phyloP scores from a whole-genome alignment of 163 green algal genomes.

The Scenedesmus sp. region DNA sequence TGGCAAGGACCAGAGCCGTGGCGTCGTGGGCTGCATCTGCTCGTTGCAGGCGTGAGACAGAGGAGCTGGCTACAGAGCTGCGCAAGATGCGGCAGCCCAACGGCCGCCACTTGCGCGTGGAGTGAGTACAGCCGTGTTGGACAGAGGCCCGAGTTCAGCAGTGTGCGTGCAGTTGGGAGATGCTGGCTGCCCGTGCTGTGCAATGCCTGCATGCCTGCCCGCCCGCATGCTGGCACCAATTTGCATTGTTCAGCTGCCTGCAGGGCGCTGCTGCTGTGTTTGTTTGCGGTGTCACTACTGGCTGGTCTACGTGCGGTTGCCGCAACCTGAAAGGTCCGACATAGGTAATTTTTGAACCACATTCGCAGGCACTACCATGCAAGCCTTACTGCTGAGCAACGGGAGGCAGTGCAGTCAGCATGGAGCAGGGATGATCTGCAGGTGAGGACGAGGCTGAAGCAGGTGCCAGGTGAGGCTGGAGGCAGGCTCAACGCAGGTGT shows the following conservation, averaged over 20 bases:
- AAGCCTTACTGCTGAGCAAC: conserved; percentile 76
- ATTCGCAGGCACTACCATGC: conserved; percentile 94
- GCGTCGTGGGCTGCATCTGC: background rate
- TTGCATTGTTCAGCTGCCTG: background rate
- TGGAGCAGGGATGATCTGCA: conserved; percentile 86
- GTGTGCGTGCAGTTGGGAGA: background rate
- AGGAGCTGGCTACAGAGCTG: conserved; percentile 86
- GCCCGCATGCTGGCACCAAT: background rate
- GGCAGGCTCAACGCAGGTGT: no score
- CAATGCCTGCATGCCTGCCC: background rate
- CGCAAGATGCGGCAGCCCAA: conserved; percentile 58
- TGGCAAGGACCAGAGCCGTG: no score
- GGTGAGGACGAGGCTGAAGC: conserved; percentile 68
- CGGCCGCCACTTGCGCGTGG: conserved; percentile 53
- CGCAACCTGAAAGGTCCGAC: no score
- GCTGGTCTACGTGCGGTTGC: background rate
- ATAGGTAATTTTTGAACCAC: no score
- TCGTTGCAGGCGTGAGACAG: conserved; percentile 73
- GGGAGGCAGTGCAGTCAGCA: conserved; percentile 81
- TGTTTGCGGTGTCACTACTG: background rate
- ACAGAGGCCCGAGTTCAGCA: background rate
- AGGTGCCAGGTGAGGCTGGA: no score
- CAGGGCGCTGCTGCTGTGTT: background rate
- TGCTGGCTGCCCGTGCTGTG: background rate
- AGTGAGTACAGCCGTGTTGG: conserved; percentile 20